phyloP scores from a whole-genome alignment of 768 basidiomycete genomes.

The Amanita thiersii region DNA sequence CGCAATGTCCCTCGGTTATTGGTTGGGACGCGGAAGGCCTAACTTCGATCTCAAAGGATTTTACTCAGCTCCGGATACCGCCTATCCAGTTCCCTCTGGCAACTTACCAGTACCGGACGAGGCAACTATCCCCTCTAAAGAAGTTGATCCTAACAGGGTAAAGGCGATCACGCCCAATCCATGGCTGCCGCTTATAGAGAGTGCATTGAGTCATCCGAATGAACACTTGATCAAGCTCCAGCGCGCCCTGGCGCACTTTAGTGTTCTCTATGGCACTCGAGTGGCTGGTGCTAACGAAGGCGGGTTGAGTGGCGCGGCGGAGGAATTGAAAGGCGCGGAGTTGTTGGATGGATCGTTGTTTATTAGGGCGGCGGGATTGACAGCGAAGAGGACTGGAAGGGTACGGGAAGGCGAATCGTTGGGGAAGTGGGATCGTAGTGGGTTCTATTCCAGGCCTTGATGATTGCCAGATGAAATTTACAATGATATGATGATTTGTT shows the following conservation, averaged over 20 bases:
- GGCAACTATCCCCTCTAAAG: constrained; percentile 12
- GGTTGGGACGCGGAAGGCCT: constrained; percentile 49
- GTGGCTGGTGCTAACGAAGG: constrained; percentile 26
- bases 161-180: constrained; percentile 24
- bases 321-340: constrained; percentile 19
- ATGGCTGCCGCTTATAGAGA: constrained; percentile 32
- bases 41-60: constrained; percentile 41
- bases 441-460: background rate
- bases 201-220: constrained; percentile 26
- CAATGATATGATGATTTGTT: no score
- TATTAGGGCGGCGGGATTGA: constrained; percentile 39
- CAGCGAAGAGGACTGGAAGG: constrained; percentile 20
- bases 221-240: constrained; percentile 39
- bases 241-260: constrained; percentile 43
- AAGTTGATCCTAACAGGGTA: constrained; percentile 8
- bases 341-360: constrained; percentile 48
- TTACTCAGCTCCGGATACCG: constrained; percentile 22
- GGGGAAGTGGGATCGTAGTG: background rate
- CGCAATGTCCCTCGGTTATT: constrained; percentile 40
- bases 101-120: constrained; percentile 18
- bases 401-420: constrained; percentile 17
- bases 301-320: constrained; percentile 16
- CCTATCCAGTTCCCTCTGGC: constrained; percentile 11
- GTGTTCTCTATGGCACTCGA: constrained; percentile 33
- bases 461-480: no score